These are phyloP conservation scores for Serendipita indica DNA, from an alignment of 768 basidiomycete genomes.

Conservation along the genomic window DNA sequence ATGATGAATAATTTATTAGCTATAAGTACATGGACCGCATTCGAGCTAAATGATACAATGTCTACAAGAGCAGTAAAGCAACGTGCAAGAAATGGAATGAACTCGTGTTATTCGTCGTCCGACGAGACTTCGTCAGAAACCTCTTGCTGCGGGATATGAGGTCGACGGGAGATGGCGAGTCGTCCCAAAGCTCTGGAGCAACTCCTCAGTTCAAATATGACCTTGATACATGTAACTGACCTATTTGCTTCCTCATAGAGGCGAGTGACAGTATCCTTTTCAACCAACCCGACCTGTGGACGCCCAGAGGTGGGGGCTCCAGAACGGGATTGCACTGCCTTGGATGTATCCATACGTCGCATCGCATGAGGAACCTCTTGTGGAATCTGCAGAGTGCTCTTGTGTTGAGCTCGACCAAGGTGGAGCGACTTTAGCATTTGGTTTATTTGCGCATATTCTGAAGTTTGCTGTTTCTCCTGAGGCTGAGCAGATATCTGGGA, in stretches of 20 bases:
- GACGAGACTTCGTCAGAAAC: no score
- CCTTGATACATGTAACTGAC: no score
- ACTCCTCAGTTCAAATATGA: background rate
- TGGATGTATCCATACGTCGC: no score
- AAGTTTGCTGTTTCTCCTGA: no score
- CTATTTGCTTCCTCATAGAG: slow-evolving; percentile 4
- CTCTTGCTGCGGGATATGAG: background rate
- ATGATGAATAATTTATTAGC: background rate
- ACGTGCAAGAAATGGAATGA: no score
- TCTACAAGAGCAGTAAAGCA: background rate
- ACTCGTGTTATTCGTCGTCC: no score
- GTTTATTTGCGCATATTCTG: background rate
- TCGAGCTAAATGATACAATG: background rate
- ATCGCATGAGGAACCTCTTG: no score
- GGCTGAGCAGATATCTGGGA: no score
- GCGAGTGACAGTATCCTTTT: background rate
- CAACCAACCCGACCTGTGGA: background rate
- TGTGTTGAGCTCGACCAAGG: background rate
- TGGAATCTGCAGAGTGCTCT: no score
- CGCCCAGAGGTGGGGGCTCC: background rate
- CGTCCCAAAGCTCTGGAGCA: background rate
- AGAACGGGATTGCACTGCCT: no score
- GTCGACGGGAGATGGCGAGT: background rate
- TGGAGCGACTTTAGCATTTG: background rate
- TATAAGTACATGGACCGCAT: background rate